Evolutionary conservation across 345 rosid species (phyloP).

Genomic region (Turnera subulata): DNA sequence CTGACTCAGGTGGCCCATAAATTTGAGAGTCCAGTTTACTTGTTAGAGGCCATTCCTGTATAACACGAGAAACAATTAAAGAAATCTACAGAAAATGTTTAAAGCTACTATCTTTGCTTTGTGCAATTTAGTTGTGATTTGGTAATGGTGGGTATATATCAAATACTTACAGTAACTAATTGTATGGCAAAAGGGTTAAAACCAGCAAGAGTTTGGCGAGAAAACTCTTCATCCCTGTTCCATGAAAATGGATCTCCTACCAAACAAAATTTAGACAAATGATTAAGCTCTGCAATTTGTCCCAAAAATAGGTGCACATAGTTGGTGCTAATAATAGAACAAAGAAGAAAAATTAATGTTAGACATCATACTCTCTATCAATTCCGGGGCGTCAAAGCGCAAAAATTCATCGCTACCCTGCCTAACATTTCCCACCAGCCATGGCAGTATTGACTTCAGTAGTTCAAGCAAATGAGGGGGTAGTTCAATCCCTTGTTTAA

Average conservation of each 20-base stretch:
- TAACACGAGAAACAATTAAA: no score
- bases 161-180: conserved; percentile 46
- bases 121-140: no score
- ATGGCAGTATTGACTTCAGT: neutral
- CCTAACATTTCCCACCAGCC: neutral
- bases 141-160: no score
- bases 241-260: conserved; percentile 19
- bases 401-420: neutral
- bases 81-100: no score
- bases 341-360: no score
- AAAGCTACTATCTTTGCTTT: no score
- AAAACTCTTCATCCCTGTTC: conserved; percentile 60
- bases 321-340: no score
- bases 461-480: neutral
- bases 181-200: conserved; percentile 53
- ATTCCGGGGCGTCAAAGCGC: conserved; percentile 13
- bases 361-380: conserved; percentile 12
- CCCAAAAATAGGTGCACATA: no score
- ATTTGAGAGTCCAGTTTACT: conserved; percentile 60
- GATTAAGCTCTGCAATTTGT: no score
- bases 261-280: neutral
- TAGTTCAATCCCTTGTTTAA: neutral
- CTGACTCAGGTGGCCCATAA: conserved; percentile 64
- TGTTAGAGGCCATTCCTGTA: conserved; percentile 74
- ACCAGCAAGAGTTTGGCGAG: conserved; percentile 74